These are phyloP conservation scores for Skeletonema potamos DNA, from an alignment of 108 stramenopile species.

Conservation along the genomic window DNA sequence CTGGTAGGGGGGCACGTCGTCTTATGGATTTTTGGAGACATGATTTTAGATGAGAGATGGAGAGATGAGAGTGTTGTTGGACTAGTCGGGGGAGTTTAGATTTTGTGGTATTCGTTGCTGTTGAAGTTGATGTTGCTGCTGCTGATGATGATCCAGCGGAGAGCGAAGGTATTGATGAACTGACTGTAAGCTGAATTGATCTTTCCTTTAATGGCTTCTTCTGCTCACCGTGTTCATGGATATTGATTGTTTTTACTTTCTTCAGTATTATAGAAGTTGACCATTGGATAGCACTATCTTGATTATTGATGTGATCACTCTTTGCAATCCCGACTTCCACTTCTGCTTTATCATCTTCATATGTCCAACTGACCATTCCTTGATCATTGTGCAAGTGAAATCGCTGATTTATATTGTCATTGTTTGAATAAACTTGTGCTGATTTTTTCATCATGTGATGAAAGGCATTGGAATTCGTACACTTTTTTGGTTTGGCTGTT, in stretches of 20 bases:
- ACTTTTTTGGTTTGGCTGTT: not conserved
- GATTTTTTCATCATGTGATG: conserved; percentile 61
- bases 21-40: conserved; percentile 85
- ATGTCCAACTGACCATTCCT: conserved; percentile 27
- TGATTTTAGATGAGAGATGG: conserved; percentile 81
- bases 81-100: conserved; percentile 38
- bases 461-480: conserved; percentile 35
- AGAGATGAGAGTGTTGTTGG: conserved; percentile 59
- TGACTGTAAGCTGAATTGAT: conserved; percentile 28
- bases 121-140: not conserved
- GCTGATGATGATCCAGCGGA: not conserved
- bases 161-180: conserved; percentile 12
- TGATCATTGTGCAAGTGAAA: conserved; percentile 46
- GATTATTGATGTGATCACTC: not conserved
- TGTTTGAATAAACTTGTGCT: conserved; percentile 42
- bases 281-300: conserved; percentile 23
- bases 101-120: not conserved
- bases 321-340: not conserved
- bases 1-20: conserved; percentile 72
- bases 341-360: conserved; percentile 28
- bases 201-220: not conserved
- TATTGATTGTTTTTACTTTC: conserved; percentile 13
- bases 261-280: conserved; percentile 40
- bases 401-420: conserved; percentile 11
- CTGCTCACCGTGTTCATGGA: not conserved